Conservation (phyloP, 345 rosid species). For the Eucalyptus virginea region DNA sequence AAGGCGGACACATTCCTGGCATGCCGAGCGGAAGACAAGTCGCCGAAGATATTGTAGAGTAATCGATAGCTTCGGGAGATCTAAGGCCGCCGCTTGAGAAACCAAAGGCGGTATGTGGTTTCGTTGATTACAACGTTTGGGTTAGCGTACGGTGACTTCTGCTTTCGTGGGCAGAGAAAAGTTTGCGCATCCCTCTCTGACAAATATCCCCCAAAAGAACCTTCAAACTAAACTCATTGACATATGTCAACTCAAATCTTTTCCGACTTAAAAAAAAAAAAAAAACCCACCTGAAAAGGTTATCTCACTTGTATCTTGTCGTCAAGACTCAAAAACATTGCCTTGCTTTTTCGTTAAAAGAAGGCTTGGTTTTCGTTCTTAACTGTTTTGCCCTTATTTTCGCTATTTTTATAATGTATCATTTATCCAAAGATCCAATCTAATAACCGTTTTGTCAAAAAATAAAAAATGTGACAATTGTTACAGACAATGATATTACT, state of each 20-base stretch:
- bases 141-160: neutral
- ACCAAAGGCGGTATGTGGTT: neutral
- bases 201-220: neutral
- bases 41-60: neutral
- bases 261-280: too few relatives aligned
- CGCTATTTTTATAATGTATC: neutral
- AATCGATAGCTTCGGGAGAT: neutral
- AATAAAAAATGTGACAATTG: too few relatives aligned
- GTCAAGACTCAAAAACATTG: neutral
- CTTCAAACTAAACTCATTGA: neutral
- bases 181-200: neutral
- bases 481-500: neutral
- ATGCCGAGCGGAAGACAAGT: neutral
- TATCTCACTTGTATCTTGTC: neutral
- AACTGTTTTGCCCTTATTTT: neutral
- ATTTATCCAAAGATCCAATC: neutral
- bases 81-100: neutral
- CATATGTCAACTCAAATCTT: neutral
- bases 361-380: neutral
- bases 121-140: neutral
- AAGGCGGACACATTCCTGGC: neutral
- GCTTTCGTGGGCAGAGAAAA: neutral
- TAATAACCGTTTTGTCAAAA: too few relatives aligned
- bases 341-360: neutral
- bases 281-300: neutral